Evolutionary conservation across 2,329 filamentous ascomycete genomes (phyloP).

Genomic region (Ceratocystis diversiconidia): DNA sequence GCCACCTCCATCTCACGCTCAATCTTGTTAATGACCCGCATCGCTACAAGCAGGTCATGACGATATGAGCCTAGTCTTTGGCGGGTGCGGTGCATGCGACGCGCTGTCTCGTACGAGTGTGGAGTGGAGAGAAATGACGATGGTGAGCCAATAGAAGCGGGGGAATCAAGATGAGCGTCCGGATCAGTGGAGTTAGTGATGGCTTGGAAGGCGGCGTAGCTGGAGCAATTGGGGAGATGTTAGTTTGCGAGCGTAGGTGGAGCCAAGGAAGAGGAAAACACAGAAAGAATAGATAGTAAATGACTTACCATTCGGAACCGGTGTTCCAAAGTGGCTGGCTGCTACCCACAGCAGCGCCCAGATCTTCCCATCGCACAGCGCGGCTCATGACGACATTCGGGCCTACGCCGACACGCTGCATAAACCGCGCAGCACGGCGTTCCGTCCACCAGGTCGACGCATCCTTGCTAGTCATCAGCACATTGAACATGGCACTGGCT

Average conservation of each 20-base stretch:
- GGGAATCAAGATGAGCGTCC: constrained; percentile 41
- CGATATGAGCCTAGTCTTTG: constrained; percentile 72
- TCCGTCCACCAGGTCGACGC: constrained; percentile 74
- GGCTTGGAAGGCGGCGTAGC: constrained; percentile 48
- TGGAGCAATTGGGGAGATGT: constrained; percentile 20
- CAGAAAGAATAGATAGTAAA: neutral
- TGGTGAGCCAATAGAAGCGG: constrained; percentile 30
- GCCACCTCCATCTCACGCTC: constrained; percentile 73
- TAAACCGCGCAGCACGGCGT: constrained; percentile 63
- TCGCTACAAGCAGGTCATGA: constrained; percentile 79
- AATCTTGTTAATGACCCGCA: constrained; percentile 78
- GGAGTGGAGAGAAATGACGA: constrained; percentile 34
- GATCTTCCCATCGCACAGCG: constrained; percentile 67
- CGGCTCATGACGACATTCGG: constrained; percentile 73
- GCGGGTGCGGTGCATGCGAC: constrained; percentile 61
- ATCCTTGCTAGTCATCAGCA: constrained; percentile 60
- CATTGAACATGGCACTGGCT: constrained; percentile 58
- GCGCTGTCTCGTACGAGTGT: constrained; percentile 30
- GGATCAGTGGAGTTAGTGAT: constrained; percentile 44
- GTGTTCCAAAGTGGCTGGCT: constrained; percentile 4
- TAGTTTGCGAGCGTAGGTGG: no score
- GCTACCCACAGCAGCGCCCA: constrained; percentile 48
- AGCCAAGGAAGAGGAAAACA: neutral
- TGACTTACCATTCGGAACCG: constrained; percentile 14
- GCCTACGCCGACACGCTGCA: constrained; percentile 65